phyloP scores from a whole-genome alignment of 2,329 filamentous ascomycete genomes.

The Exophiala calicioides region DNA sequence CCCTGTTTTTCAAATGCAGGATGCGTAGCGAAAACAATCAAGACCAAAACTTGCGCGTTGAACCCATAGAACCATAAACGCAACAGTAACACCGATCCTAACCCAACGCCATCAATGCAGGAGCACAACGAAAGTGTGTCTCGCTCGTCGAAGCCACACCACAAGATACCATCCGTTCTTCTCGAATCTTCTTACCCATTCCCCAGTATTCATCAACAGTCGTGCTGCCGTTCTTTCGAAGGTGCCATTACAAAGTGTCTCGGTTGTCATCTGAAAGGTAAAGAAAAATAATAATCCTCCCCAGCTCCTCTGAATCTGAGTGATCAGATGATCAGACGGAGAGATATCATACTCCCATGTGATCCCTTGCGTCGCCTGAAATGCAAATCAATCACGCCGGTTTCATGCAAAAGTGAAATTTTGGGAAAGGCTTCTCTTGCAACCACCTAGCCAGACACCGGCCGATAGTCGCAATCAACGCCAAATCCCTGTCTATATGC shows the following conservation, averaged over 20 bases:
- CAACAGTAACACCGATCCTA: too few species aligned
- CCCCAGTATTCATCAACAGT: too few species aligned
- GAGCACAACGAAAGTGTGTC: too few species aligned
- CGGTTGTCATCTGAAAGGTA: slow-evolving; percentile 3
- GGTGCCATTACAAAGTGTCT: not conserved
- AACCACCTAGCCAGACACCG: too few species aligned
- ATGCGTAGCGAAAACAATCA: not conserved
- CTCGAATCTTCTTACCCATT: slow-evolving; percentile 5
- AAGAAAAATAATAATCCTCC: slow-evolving; percentile 4
- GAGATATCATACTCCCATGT: not conserved
- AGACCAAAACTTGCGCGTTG: too few species aligned
- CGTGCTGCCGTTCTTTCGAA: too few species aligned
- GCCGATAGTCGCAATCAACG: not conserved
- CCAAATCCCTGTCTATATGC: slow-evolving; percentile 12
- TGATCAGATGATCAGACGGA: not conserved
- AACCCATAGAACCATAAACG: not conserved
- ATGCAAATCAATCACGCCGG: slow-evolving; percentile 20
- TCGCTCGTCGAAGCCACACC: not conserved
- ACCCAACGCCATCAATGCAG: too few species aligned
- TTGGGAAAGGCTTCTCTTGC: not conserved
- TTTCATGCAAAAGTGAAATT: slow-evolving; percentile 9
- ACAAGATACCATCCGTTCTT: too few species aligned
- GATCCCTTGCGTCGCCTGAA: not conserved
- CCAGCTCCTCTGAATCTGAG: too few species aligned
- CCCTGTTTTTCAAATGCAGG: not conserved